Base-by-base conservation (phyloP, 805 yeast species). In the Yarrowia deformans region DNA sequence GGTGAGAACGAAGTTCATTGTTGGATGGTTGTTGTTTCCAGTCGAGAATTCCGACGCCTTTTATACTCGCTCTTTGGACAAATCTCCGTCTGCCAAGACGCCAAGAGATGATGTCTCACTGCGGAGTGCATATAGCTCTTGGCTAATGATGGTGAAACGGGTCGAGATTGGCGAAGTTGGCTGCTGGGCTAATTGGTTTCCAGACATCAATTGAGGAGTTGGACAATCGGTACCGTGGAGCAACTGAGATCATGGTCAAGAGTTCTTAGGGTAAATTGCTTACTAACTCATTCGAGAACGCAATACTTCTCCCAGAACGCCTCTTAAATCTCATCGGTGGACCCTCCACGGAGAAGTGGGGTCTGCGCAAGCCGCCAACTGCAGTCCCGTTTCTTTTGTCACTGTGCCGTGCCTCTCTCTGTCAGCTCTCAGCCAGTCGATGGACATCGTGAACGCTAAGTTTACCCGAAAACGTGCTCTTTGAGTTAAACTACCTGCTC, bases 391-490 rank as follows among this genome's bases (percentile, higher is more conserved):
- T 34, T 35, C 42, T 52, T 18, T 52, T 35, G 56, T 35, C 45
- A 2, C 18, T 16, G 63, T 40, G 63, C 63, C 63, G 63, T 56
- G 42, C 32, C 50, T 34, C 19, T 34, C 19, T 43, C 52, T 60
- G 34, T 23, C 52, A 14, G 23, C 52, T 60, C 50, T 60, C 52
- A 60, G 66, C 66, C 66, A 60, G 66, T 60, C 35, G 18, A 60
- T 43, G 42, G 52, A 32, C 66, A 60, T 45, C 66, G 66, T 60
- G 66, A 60, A 43, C 40, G 35, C 63, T 54, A 54, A 54, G 60
- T 54, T 54, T 14, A 54, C 34, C 29, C 10, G 58, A 54, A 54
- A 54, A 54, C 60, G 60, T 54, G 60, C 60, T 54, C 60, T 54
- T 54, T 54, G 60, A 54, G 60, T 54, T 54, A 39, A 45, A 16